Base-by-base conservation (phyloP, 2,329 filamentous ascomycete species). In the Colletotrichum sp. region DNA sequence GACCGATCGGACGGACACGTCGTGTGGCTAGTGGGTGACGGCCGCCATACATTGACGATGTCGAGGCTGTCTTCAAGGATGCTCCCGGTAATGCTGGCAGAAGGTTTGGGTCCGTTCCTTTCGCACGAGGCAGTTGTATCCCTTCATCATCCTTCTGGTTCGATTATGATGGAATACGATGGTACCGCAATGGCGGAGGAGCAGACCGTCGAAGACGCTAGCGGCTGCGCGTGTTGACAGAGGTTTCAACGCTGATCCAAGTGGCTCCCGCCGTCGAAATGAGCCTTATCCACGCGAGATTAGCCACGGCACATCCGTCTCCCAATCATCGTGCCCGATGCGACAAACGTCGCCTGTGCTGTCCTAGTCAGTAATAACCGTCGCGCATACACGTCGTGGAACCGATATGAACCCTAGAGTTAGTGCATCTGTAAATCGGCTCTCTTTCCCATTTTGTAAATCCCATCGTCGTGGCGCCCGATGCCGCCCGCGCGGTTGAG, bases 211-310 rank as follows among this genome's bases (percentile, higher is more conserved):
- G 13, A 28, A 8, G 34, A 30, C 65, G 65, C 65, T 75, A 74
- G 71, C 52, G 26, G 39, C n/a, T 28, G 60, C 62, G 36, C 32
- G 62, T 39, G 55, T 48, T 62, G 39, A 59, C 44, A 64, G 36
- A 34, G 36, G 68, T 44, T 72, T 68, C 72, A 62, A 71, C 57
- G 62, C 72, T 26, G 55, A 26, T 32, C 65, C 52, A 32, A 44
- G 66, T 64, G 65, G 74, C 65, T 75, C 62, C 72, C 39, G 67
- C 52, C 71, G 28, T 75, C 26, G 63, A 76, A 77, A 75, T 72
- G 67, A 72, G 52, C 36, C 30, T 44, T 75, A 28, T 60, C 72
- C 57, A 75, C 68, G 77, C 72, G 77, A 78, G 44, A 77, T 77
- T 78, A 71, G 44, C 52, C 72, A 72, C 55, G 68, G 60, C 55